Conservation (phyloP, 495 filamentous ascomycete genomes). For the Aspergillus haitiensis region DNA sequence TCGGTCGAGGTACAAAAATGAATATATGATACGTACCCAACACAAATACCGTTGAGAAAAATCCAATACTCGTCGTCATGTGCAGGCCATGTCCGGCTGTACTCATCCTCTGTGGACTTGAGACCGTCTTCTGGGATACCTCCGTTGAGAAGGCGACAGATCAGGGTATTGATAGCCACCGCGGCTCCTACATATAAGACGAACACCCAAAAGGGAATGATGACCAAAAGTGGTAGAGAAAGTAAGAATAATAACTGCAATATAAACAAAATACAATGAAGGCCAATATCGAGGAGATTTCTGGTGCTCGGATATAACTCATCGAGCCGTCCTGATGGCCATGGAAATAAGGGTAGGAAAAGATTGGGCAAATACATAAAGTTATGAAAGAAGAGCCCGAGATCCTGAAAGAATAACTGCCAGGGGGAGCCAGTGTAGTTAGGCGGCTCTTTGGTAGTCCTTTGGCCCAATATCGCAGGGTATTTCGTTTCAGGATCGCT, state of each 20-base stretch:
- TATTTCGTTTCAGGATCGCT: too few species aligned
- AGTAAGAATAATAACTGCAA: constrained; percentile 34
- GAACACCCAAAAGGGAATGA: constrained; percentile 51
- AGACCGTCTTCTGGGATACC: constrained; percentile 43
- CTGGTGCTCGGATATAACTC: constrained; percentile 52
- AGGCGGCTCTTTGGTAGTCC: neutral
- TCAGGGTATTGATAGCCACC: constrained; percentile 41
- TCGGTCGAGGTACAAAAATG: neutral
- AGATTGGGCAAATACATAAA: constrained; percentile 53
- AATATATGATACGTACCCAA: constrained; percentile 23
- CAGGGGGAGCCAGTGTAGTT: constrained; percentile 59
- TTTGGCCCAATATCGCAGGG: neutral
- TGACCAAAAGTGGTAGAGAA: constrained; percentile 49
- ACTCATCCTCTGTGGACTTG: constrained; percentile 26
- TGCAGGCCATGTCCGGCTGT: constrained; percentile 20
- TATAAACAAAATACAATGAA: constrained; percentile 52
- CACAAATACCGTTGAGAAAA: constrained; percentile 38
- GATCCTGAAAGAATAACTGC: constrained; percentile 52
- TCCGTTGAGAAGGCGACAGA: constrained; percentile 36
- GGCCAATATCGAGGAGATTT: constrained; percentile 49
- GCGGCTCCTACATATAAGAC: constrained; percentile 33
- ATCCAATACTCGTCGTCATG: constrained; percentile 38
- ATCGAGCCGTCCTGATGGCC: constrained; percentile 41
- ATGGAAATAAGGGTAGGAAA: constrained; percentile 52
- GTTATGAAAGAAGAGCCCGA: constrained; percentile 52